Percentiles rank a stretch among this genome's conserved stretches.
Conservation (phyloP, 495 filamentous ascomycete genomes). For the Neurospora sp. region DNA sequence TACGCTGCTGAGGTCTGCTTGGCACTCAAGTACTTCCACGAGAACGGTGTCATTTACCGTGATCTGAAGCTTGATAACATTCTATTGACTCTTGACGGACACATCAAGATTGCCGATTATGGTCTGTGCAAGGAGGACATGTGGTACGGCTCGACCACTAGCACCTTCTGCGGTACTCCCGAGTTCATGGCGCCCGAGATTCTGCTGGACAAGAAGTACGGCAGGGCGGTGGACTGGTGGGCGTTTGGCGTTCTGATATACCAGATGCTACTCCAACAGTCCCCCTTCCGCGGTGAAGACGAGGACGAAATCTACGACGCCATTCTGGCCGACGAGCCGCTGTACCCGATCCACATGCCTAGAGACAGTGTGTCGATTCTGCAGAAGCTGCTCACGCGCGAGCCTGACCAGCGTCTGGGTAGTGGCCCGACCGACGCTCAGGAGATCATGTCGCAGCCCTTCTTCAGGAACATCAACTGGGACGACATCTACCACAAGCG, state of each 20-base stretch:
- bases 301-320: slow-evolving; percentile 99
- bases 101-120: slow-evolving; percentile 98
- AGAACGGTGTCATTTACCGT: slow-evolving; percentile 98
- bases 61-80: slow-evolving; percentile 99
- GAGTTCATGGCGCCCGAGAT: slow-evolving; percentile 99
- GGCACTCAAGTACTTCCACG: slow-evolving; percentile 98
- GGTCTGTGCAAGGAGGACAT: slow-evolving; percentile 99
- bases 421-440: slow-evolving; percentile 96
- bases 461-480: slow-evolving; percentile 97
- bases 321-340: slow-evolving; percentile 92
- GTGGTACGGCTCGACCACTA: slow-evolving; percentile 96
- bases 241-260: slow-evolving; percentile 99
- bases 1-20: slow-evolving; percentile 97
- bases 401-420: slow-evolving; percentile 85
- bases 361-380: slow-evolving; percentile 95
- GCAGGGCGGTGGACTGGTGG: slow-evolving; percentile 99
- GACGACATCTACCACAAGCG: slow-evolving; percentile 96
- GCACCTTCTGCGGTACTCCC: slow-evolving; percentile 97
- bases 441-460: slow-evolving; percentile 97
- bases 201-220: slow-evolving; percentile 96
- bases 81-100: slow-evolving; percentile 85
- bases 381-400: slow-evolving; percentile 92
- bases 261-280: slow-evolving; percentile 98
- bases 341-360: slow-evolving; percentile 99
- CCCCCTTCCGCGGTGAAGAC: slow-evolving; percentile 96